phyloP scores from a whole-genome alignment of 345 rosid species.

The Laguncularia racemosa region DNA sequence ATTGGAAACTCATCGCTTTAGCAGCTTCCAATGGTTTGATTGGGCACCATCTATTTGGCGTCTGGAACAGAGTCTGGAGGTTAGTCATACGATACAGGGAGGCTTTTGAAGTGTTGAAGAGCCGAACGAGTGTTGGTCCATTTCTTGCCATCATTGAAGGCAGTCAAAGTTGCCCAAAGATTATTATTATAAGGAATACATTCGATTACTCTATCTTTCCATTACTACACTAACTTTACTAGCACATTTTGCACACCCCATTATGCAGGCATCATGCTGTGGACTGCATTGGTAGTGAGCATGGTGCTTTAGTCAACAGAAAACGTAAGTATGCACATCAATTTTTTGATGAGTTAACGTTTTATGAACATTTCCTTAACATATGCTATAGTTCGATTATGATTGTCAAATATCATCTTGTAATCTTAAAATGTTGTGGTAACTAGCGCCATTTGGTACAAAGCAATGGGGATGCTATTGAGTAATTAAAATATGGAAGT shows the following conservation, averaged over 20 bases:
- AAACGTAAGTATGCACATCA: too few species aligned
- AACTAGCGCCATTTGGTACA: too few species aligned
- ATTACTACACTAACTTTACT: slow-evolving; percentile 14
- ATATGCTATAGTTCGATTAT: too few species aligned
- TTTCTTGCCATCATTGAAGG: slow-evolving; percentile 15
- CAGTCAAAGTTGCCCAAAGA: slow-evolving; percentile 18
- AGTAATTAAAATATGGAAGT: too few species aligned
- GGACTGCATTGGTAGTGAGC: slow-evolving; percentile 17
- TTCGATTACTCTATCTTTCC: slow-evolving; percentile 17
- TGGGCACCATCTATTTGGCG: slow-evolving; percentile 22
- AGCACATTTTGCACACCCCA: slow-evolving; percentile 14
- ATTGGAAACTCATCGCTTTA: slow-evolving; percentile 17
- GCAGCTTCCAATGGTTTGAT: slow-evolving; percentile 13
- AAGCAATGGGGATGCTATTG: too few species aligned
- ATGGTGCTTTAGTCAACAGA: too few species aligned
- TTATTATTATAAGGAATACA: slow-evolving; percentile 21
- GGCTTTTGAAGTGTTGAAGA: slow-evolving; percentile 16
- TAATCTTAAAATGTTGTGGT: too few species aligned
- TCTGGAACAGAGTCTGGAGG: slow-evolving; percentile 21
- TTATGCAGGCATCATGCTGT: slow-evolving; percentile 15
- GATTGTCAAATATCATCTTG: too few species aligned
- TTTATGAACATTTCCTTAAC: too few species aligned
- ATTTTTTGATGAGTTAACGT: too few species aligned
- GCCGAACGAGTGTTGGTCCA: slow-evolving; percentile 10
- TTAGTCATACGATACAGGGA: slow-evolving; percentile 15